Evolutionary conservation across 345 rosid genomes (phyloP), one percentile per base, ranked within the genome.

Genomic region (Ceriops zippeliana): DNA sequence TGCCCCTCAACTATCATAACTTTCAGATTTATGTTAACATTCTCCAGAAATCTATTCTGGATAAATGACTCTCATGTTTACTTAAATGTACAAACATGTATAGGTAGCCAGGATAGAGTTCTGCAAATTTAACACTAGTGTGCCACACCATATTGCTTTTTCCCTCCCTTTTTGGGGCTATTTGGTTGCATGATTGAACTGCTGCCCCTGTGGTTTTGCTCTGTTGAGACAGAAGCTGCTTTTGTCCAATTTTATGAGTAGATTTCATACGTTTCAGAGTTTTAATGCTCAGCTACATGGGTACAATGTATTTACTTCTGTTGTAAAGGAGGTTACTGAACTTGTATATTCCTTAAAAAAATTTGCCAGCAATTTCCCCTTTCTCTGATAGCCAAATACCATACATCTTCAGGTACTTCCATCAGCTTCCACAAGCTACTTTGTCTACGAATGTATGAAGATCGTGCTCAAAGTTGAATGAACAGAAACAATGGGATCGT

Each of bases 391-490:
- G 26, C 30, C 26, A 30, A 16, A 26, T 71, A 19, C 66, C 51
- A 68, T 79, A 62, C 62, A 26, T 68, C 53, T 79, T 62, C 89
- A 90, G 98, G 98, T 90, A 60, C 89, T 90, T 67, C 98, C 95
- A 32, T 92, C 98, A 0, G 98, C 95, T 8, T 76, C 96, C 0
- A 86, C 86, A 54, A 90, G 96, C 82, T 92, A 83, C 81, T 90
- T 92, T 62, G 86, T 90, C 24, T 92, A 90, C 0, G 96, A 92
- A 80, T 90, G 68, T 77, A 92, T 88, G 98, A 91, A 91, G 85
- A 82, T 91, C 74, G 82, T 89, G 65, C 77, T 89, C 75, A 77
- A 84, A 77, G 97, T 89, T 75, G 87, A 85, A 68, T 86, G 86
- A 82, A 59, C 70, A 28, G 64, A 51, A 77, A 69, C 51, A 4